These are phyloP conservation scores for Passalora sequoiae DNA, from an alignment of 2,329 filamentous ascomycete genomes.

Conservation along the genomic window DNA sequence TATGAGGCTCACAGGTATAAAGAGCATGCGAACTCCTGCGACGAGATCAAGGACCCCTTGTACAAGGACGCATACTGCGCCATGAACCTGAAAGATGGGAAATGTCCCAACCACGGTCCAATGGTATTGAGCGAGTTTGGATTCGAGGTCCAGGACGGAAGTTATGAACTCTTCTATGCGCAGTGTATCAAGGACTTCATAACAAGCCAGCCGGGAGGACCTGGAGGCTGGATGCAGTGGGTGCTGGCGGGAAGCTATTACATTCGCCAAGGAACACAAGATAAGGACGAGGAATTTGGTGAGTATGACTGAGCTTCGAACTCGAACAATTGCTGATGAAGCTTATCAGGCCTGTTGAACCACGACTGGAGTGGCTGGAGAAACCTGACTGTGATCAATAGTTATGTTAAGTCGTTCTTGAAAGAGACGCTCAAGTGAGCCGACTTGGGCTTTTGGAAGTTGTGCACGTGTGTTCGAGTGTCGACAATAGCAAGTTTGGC, in stretches of 20 bases:
- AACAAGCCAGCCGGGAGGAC: slow-evolving; percentile 40
- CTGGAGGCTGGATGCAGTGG: slow-evolving; percentile 54
- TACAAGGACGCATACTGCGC: slow-evolving; percentile 52
- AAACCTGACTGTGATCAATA: slow-evolving; percentile 14
- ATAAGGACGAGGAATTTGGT: slow-evolving; percentile 54
- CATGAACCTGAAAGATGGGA: slow-evolving; percentile 35
- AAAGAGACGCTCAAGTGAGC: slow-evolving; percentile 9
- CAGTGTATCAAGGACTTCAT: slow-evolving; percentile 50
- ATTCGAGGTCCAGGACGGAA: slow-evolving; percentile 47
- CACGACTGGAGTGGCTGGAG: slow-evolving; percentile 47
- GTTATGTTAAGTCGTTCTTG: slow-evolving; percentile 20
- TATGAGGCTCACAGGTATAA: slow-evolving; percentile 60
- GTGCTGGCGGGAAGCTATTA: slow-evolving; percentile 53
- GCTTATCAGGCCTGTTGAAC: slow-evolving; percentile 44
- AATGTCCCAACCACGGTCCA: slow-evolving; percentile 33
- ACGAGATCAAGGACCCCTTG: slow-evolving; percentile 45
- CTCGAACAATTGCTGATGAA: background rate
- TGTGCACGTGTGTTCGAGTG: no score
- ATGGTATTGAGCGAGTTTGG: slow-evolving; percentile 51
- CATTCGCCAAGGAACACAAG: slow-evolving; percentile 48
- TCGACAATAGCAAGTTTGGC: no score
- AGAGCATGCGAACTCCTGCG: slow-evolving; percentile 31
- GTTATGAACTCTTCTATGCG: slow-evolving; percentile 48
- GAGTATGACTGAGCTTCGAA: slow-evolving; percentile 7
- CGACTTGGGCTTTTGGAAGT: no score